Evolutionary conservation across 1,284 basidiomycete species (phyloP), one percentile per base, ranked within the genome.

Genomic region (Apiotrichum sp.): DNA sequence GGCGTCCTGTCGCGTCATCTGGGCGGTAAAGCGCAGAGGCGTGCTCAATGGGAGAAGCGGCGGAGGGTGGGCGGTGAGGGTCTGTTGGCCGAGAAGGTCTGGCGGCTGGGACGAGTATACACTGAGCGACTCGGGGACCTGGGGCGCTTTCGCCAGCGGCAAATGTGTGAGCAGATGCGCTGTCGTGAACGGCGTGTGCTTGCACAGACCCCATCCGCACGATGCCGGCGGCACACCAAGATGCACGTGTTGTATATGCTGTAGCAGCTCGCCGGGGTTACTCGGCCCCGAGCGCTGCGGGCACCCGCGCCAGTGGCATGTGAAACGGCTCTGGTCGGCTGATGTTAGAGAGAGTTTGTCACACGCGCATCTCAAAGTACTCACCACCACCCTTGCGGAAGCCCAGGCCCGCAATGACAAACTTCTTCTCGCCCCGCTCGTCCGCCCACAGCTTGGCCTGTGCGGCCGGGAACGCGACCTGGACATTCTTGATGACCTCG

Each of bases 401-500:
- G 2, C 73, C 73, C 42, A 75, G 63, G 4, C 73, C 71, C 6
- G 69, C 67, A 58, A 75, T 71, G 16, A 75, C 72, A 60, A 75
- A 75, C 57, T 70, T 70, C 43, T 70, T 64, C 38, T 59, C 56
- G 1, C 72, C 72, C 6, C 53, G 45, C 44, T 62, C 67, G 45
- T 72, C 70, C 22, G 58, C 51, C 62, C 65, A 69, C 6, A 71
- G 58, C 56, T 67, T 68, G 3, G 73, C 70, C 39, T 57, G 61
- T 2, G 72, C 70, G 1, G 72, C 72, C 0, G 71, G 70, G 55
- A 76, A 72, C 8, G 72, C 71, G 6, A 67, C 53, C n/a, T 67
- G 68, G 16, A 76, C 71, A 46, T 75, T 74, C 58, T 73, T 73
- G 65, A 76, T 75, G 14, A 75, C 69, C 53, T 76, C 75, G 6